Base-by-base conservation (phyloP, 805 yeast genomes). In the Kazachstania taianensis region DNA sequence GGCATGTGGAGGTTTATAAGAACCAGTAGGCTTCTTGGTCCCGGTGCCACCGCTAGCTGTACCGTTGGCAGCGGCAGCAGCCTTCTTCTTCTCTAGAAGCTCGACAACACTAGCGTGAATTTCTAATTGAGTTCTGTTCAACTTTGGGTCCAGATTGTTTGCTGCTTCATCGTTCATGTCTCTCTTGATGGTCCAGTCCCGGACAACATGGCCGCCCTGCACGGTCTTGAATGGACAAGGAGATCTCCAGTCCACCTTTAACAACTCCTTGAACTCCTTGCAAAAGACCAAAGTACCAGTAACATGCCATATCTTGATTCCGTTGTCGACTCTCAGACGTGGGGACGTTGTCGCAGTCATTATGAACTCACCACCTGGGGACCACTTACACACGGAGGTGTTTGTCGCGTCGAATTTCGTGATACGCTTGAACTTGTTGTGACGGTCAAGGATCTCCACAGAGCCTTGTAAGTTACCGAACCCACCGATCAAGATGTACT, bases 1-100 rank as follows among this genome's bases (percentile, higher is more conserved):
- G 8, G 96, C 95, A 59, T 86, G 96, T 2, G 99, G 98, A 17
- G 98, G 98, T 58, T 94, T 75, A 59, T 92, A 92, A n/a, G n/a
- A n/a, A n/a, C n/a, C n/a, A n/a, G n/a, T n/a, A n/a, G n/a, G n/a
- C n/a, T n/a, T n/a, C n/a, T n/a, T n/a, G n/a, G n/a, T n/a, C 28
- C 96, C 97, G 36, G 96, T 95, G 22, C 74, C 70, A 36, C 87
- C 78, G 43, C 14, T 20, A 12, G 24, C 12, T 24, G 9, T 45
- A 16, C 27, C 39, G 7, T 34, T 35, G 24, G 39, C 40, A 14
- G 39, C 37, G 6, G 55, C 47, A 12, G 49, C 39, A 7, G 51
- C 42, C 41, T 52, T 64, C 45, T 64, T 55, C 25, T 56, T 55
- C 15, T 62, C 48, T 18, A 59, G 55, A 49, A 64, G 74, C 39